A percentile compares a stretch with the other conserved stretches of the same genome.
phyloP scores from a whole-genome alignment of 2,329 filamentous ascomycete genomes.

The Aspergillus sp. region DNA sequence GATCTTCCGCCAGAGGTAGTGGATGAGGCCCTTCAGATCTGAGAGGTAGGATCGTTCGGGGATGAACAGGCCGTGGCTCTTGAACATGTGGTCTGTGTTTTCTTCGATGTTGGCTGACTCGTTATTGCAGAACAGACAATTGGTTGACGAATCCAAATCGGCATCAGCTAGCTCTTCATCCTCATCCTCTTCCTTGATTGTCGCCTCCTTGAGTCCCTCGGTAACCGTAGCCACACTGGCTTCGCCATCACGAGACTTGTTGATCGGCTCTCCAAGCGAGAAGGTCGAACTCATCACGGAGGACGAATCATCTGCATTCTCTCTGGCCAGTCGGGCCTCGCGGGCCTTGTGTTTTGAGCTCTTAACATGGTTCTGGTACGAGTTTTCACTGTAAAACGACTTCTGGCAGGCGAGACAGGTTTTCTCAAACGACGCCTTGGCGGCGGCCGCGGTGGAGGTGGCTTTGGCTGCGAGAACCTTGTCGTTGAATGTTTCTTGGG shows the following conservation, averaged over 20 bases:
- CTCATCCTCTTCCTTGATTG: slow-evolving; percentile 55
- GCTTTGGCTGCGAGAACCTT: slow-evolving; percentile 93
- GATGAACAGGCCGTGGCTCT: slow-evolving; percentile 93
- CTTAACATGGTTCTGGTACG: slow-evolving; percentile 87
- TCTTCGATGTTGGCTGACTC: slow-evolving; percentile 74
- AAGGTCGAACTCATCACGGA: slow-evolving; percentile 91
- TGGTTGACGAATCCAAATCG: slow-evolving; percentile 54
- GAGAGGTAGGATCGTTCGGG: slow-evolving; percentile 85
- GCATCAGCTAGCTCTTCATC: slow-evolving; percentile 43
- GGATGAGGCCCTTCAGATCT: slow-evolving; percentile 79
- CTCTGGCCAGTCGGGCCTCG: slow-evolving; percentile 56
- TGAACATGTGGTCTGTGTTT: slow-evolving; percentile 87
- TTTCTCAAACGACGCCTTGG: slow-evolving; percentile 87
- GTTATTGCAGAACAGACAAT: slow-evolving; percentile 92
- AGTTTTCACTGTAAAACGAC: slow-evolving; percentile 95
- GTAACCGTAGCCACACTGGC: slow-evolving; percentile 78
- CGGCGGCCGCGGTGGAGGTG: slow-evolving; percentile 78
- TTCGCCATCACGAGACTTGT: slow-evolving; percentile 64
- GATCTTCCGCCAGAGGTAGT: slow-evolving; percentile 78
- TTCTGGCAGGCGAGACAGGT: slow-evolving; percentile 82
- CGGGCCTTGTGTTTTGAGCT: slow-evolving; percentile 87
- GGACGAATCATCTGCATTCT: slow-evolving; percentile 67
- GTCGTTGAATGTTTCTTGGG: slow-evolving; percentile 91
- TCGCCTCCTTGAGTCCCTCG: slow-evolving; percentile 73
- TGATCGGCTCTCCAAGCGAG: slow-evolving; percentile 80